A percentile compares a stretch with the other conserved stretches of the same genome.
These are phyloP conservation scores for Trichosporon sp. DNA, from an alignment of 1,284 basidiomycete species.

Conservation along the genomic window DNA sequence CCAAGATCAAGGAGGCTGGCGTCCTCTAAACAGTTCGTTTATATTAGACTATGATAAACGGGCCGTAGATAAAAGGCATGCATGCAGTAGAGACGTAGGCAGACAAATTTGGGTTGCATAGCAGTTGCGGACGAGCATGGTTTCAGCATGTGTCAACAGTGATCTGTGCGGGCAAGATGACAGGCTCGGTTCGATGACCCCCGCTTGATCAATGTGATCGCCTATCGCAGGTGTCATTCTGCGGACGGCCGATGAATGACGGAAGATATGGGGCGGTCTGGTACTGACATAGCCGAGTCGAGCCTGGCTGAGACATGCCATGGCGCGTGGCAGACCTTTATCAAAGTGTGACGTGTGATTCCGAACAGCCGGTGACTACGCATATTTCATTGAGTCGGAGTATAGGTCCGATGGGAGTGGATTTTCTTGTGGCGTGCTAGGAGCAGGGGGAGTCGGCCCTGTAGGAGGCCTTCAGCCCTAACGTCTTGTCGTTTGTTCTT, in stretches of 20 bases:
- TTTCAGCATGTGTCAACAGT: neutral
- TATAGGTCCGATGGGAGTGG: conserved; percentile 11
- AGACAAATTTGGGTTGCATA: neutral
- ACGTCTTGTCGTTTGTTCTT: conserved; percentile 19
- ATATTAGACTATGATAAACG: conserved; percentile 17
- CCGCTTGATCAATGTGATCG: neutral
- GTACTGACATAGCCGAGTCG: neutral
- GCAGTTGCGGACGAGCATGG: neutral
- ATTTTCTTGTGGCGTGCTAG: conserved; percentile 12
- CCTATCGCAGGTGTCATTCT: conserved; percentile 1
- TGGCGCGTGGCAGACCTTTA: neutral
- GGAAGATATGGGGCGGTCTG: conserved; percentile 6
- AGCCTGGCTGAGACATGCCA: neutral
- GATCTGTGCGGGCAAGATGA: neutral
- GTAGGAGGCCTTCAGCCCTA: neutral
- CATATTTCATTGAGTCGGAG: conserved; percentile 11
- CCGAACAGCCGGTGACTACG: neutral
- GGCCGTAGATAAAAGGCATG: conserved; percentile 17
- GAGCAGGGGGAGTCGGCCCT: neutral
- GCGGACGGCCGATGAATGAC: neutral
- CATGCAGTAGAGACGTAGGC: conserved; percentile 19
- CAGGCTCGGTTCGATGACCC: neutral
- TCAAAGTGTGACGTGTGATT: conserved; percentile 1
- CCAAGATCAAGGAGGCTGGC: conserved; percentile 88
- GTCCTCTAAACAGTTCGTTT: conserved; percentile 59